Evolutionary conservation across 257 asterid species (phyloP), one percentile per base, ranked within the genome.

Genomic region (Primulina huaijiensis): DNA sequence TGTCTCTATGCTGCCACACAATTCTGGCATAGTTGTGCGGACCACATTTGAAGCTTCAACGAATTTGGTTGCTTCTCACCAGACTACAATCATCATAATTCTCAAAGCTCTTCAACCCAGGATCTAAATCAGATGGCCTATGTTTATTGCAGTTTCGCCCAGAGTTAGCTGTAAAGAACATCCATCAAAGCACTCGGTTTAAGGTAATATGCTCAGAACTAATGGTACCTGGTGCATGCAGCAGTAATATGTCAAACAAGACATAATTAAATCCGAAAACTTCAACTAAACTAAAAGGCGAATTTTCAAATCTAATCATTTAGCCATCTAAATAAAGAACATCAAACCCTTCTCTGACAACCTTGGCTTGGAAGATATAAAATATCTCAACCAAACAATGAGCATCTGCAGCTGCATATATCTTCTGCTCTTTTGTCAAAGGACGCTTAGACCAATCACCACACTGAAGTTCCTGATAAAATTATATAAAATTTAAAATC

Each of bases 391-490:
- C 78, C 79, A 94, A 83, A 79, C 95, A 93, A 40, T 75, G 78
- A 75, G 97, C 97, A 86, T 94, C 97, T 35, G 74, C 83, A 58
- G 96, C 99, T 21, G 99, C 97, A 77, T 94, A 94, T 53, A 4
- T 70, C 86, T 86, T 89, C 81, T 94, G 97, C 77, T 87, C 90
- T 77, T 87, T 90, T 38, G 96, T 82, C 34, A 91, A 84, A 71
- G 99, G 99, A 29, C 96, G 96, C 27, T 76, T 84, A 7, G 97
- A 94, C 99, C 99, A 94, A 75, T 94, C 99, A 76, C 99, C 91
- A 79, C 99, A 94, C 77, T 94, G 97, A 75, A 86, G 89, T 78
- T 93, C 99, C 99, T 93, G 79, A 61, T 50, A 76, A 11, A 25
- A 60, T 60, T 52, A 53, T 27, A 20, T 6, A 29, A 58, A 43